phyloP scores from a whole-genome alignment of 192 early-diverging fungal species.

The Coemansia aciculifera region DNA sequence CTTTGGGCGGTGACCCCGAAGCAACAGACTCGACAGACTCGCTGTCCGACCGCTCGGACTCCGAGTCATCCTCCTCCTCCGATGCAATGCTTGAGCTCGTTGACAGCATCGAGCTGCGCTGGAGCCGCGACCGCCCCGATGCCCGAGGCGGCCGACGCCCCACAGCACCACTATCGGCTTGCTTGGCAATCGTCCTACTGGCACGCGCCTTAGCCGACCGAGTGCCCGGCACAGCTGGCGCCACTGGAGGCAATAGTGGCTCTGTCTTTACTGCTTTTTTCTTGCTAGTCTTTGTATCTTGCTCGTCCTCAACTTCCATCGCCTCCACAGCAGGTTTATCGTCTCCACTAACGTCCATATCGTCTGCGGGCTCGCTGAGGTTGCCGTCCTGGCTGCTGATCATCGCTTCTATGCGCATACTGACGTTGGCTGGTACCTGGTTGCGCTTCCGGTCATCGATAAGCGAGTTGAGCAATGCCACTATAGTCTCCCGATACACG shows the following conservation, averaged over 20 bases:
- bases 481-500: slow-evolving; percentile 38
- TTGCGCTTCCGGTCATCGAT: slow-evolving; percentile 25
- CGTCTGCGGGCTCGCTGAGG: slow-evolving; percentile 15
- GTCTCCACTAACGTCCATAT: slow-evolving; percentile 26
- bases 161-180: neutral
- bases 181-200: slow-evolving; percentile 1
- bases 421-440: slow-evolving; percentile 13
- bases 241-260: neutral
- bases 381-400: slow-evolving; percentile 17
- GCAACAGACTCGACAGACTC: slow-evolving; percentile 23
- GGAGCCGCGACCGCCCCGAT: neutral
- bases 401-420: slow-evolving; percentile 31
- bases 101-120: slow-evolving; percentile 21
- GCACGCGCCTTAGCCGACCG: neutral
- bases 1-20: slow-evolving; percentile 8
- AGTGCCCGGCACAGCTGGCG: neutral
- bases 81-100: slow-evolving; percentile 28
- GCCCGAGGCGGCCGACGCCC: neutral
- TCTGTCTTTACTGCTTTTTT: neutral
- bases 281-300: neutral
- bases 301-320: neutral
- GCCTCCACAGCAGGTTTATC: neutral
- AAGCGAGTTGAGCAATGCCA: slow-evolving; percentile 50
- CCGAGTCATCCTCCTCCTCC: neutral
- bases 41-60: neutral